Base-by-base conservation (phyloP, 2,329 filamentous ascomycete species). In the Reticulascus tulasneorum region DNA sequence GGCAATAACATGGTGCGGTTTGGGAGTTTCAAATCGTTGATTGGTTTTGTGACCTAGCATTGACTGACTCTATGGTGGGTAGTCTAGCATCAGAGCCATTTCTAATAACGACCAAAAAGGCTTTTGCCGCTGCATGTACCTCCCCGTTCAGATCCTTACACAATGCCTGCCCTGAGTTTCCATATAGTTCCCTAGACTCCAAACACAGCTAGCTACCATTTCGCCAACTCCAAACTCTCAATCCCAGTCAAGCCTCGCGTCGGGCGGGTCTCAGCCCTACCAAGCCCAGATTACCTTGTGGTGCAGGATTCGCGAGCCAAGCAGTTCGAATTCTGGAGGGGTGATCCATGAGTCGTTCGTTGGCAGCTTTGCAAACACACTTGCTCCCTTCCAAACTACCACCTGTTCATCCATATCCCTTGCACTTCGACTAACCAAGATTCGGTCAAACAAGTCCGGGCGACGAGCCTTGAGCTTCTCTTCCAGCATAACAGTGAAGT, bases 331-430 rank as follows among this genome's bases (percentile, higher is more conserved):
- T 69, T 97, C 91, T 51, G 84, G 72, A 29, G 79, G 77, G 11
- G 83, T 84, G 54, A 97, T 87, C 93, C 93, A 98, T 52, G 85
- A 93, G 60, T 98, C 93, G 63, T 97, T 97, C 12, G 88, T 90
- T 29, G 82, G 77, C 49, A 97, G 67, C 65, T 94, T 89, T 4
- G 88, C 90, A 69, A 96, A 98, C 12, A 98, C 90, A 56, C 89
- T 95, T 1, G 87, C 93, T 5, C 93, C 93, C 73, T 98, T 98
- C 93, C 93, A 98, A 8, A 84, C 82, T 35, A 97, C 85, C n/a
- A 97, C 90, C 63, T 96, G 89, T 42, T 93, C 88, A 62, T 98
- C 93, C 67, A 98, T 84, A 51, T 98, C 93, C 51, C 91, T 74
- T 0, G 93, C 93, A 73, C 73, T 93, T 42, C 73, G 69, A 43